Conservation (phyloP, 2,329 filamentous ascomycete genomes). For the Cladosporium oxysporum region DNA sequence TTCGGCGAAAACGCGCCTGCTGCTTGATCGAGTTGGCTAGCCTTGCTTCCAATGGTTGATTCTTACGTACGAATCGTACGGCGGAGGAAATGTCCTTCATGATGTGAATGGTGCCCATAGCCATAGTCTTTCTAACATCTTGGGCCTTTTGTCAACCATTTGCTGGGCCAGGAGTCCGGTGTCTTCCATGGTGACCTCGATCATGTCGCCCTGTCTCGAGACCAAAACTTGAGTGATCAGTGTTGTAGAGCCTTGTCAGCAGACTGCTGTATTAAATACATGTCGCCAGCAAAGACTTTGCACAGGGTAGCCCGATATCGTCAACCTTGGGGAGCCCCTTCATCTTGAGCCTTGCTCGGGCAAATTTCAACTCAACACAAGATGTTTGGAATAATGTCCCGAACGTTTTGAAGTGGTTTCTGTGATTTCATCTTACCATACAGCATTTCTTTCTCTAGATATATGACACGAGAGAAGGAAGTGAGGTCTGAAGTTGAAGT, state of each 20-base stretch:
- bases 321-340: neutral
- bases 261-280: neutral
- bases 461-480: neutral
- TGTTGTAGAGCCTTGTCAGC: neutral
- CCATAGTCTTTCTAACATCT: neutral
- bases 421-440: neutral
- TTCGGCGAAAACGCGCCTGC: neutral
- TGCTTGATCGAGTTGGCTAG: neutral
- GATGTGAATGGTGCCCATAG: neutral
- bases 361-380: neutral
- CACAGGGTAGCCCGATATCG: neutral
- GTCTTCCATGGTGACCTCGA: neutral
- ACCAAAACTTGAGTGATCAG: neutral
- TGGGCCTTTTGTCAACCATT: neutral
- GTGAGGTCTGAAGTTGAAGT: constrained; percentile 6
- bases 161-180: neutral
- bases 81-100: neutral
- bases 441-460: neutral
- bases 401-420: neutral
- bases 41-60: neutral
- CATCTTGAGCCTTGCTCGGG: neutral
- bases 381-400: neutral
- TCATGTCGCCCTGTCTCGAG: neutral
- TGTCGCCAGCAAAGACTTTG: neutral
- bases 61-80: neutral